phyloP scores from a whole-genome alignment of 306 rosid species.

The Dalbergia cultrata region DNA sequence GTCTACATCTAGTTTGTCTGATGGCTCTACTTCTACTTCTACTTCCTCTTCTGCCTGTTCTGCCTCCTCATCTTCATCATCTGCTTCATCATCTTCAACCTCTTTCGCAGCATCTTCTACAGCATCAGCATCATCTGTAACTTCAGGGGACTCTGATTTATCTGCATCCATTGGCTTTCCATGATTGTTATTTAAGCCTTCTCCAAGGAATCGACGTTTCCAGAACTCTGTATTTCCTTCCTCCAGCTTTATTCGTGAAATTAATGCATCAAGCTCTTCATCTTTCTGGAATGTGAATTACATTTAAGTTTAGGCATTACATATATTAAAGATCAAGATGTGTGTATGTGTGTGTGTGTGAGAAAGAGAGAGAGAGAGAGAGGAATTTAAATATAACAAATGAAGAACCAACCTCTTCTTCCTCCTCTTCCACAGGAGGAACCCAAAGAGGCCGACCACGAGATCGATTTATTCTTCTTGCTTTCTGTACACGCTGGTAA shows the following conservation, averaged over 20 bases:
- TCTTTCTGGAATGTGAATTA: constrained; percentile 69
- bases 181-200: constrained; percentile 62
- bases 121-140: constrained; percentile 61
- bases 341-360: no score
- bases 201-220: constrained; percentile 93
- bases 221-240: constrained; percentile 97
- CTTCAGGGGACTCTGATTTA: constrained; percentile 59
- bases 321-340: constrained; percentile 14
- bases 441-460: constrained; percentile 99
- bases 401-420: constrained; percentile 77
- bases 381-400: constrained; percentile 3
- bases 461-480: constrained; percentile 96
- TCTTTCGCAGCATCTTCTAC: constrained; percentile 74
- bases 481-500: constrained; percentile 99
- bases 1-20: constrained; percentile 77
- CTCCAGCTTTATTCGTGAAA: constrained; percentile 79
- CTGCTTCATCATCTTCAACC: constrained; percentile 75
- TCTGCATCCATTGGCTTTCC: constrained; percentile 52
- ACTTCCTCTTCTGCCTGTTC: constrained; percentile 70
- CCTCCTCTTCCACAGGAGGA: constrained; percentile 94
- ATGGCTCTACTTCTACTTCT: constrained; percentile 75
- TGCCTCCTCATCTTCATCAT: constrained; percentile 58
- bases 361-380: constrained; percentile 29
- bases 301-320: constrained; percentile 40
- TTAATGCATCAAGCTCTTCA: constrained; percentile 90